Evolutionary conservation across 2,329 filamentous ascomycete species (phyloP), one percentile per base, ranked within the genome.

Genomic region (Fusarium pseudoanthophilum): DNA sequence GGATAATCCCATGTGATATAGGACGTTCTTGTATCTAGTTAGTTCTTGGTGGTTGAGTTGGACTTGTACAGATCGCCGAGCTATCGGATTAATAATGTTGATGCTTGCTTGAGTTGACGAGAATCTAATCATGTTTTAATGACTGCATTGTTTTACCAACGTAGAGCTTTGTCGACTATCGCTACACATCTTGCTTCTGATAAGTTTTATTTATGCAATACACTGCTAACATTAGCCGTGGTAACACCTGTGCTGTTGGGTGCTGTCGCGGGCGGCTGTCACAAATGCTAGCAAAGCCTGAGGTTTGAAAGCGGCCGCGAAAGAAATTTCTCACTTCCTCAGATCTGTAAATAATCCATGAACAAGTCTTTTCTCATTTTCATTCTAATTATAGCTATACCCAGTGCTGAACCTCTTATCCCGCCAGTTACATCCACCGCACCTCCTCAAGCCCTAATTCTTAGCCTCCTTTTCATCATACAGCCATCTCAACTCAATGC

Each of bases 21-120:
- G 2, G 36, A 24, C 1, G 1, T 64, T 63, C 26, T 63, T 49
- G 36, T 49, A 64, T 61, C 20, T 61, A 61, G 11, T 59, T 61
- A 61, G 11, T 59, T 62, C 21, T n/a, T 6, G 30, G 20, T 24
- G 30, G 20, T 16, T 28, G 3, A 16, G n/a, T 39, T 28, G 39
- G 28, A 20, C 15, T 49, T 36, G 18, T 58, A 48, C 20, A 49
- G 24, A n/a, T 58, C 1, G 30, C 30, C n/a, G 14, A 48, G n/a
- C n/a, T 49, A 58, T 48, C 14, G 40, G 24, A 7, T 58, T 15
- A 28, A 36, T 49, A 18, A 14, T 13, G 2, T 40, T 18, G 1
- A 48, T 34, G 16, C 21, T 34, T 20, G 28, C 26, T 24, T 18
- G 20, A 39, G 16, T 14, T 1, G 0, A 24, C 20, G 21, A 13